Evolutionary conservation across 495 filamentous ascomycete genomes (phyloP).

Genomic region (Hypoxylon lienhwacheense): DNA sequence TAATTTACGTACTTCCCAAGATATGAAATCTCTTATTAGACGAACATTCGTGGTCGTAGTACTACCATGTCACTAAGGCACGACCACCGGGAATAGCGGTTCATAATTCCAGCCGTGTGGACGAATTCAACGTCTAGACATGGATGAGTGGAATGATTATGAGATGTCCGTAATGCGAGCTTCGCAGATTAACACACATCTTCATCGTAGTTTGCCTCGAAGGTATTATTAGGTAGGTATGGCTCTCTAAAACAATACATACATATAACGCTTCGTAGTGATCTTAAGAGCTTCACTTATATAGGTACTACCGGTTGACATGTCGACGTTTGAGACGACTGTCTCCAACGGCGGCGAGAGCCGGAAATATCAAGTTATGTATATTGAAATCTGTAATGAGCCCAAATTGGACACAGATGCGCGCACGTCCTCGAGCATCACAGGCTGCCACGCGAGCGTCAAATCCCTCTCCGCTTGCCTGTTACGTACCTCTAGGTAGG

Average conservation of each 20-base stretch:
- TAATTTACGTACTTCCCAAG: constrained; percentile 3
- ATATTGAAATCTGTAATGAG: constrained; percentile 12
- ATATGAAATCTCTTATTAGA: constrained; percentile 9
- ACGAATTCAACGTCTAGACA: not conserved
- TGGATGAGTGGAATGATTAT: not conserved
- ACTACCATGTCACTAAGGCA: constrained; percentile 7
- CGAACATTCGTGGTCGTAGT: constrained; percentile 18
- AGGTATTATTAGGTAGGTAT: not conserved
- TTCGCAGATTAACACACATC: not conserved
- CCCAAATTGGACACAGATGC: constrained; percentile 5
- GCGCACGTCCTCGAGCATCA: constrained; percentile 6
- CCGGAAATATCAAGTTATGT: too few species aligned
- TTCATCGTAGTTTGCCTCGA: too few species aligned
- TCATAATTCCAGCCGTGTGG: not conserved
- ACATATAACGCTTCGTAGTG: not conserved
- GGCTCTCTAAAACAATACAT: too few species aligned
- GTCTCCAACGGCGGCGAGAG: too few species aligned
- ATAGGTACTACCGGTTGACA: not conserved
- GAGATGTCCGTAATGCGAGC: not conserved
- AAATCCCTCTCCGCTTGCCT: constrained; percentile 13
- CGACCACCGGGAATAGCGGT: constrained; percentile 9
- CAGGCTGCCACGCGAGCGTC: constrained; percentile 23
- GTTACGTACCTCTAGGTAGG: not conserved
- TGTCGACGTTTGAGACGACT: not conserved
- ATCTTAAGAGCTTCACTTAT: not conserved